These are phyloP conservation scores for Carallia brachiata DNA, from an alignment of 345 rosid genomes.

Conservation along the genomic window DNA sequence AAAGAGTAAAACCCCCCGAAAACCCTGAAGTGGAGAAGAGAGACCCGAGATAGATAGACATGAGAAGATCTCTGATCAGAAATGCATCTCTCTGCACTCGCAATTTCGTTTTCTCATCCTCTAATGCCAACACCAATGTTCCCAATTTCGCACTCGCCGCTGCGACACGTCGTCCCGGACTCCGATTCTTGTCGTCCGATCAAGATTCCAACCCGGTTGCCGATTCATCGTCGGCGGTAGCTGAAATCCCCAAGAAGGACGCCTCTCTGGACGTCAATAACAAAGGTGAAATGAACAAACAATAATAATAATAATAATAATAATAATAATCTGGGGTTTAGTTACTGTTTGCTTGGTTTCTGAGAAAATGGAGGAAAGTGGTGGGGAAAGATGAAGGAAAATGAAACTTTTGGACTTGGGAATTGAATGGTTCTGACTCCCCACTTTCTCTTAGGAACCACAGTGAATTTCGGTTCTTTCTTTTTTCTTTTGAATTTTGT, in stretches of 20 bases:
- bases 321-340: neutral
- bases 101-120: slow-evolving; percentile 20
- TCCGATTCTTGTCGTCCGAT: slow-evolving; percentile 48
- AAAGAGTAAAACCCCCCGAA: neutral
- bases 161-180: slow-evolving; percentile 10
- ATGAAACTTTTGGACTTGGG: neutral
- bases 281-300: slow-evolving; percentile 40
- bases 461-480: too few species aligned
- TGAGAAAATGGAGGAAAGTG: neutral
- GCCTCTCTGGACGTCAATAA: slow-evolving; percentile 27
- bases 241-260: slow-evolving; percentile 21
- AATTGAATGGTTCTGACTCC: neutral
- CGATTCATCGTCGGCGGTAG: slow-evolving; percentile 20
- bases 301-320: too few species aligned
- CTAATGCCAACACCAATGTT: slow-evolving; percentile 4
- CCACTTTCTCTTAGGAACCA: neutral
- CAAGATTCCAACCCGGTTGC: slow-evolving; percentile 26
- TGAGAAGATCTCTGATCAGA: slow-evolving; percentile 37
- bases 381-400: neutral
- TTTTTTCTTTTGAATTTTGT: neutral
- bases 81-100: slow-evolving; percentile 25
- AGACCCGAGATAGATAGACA: neutral
- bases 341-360: neutral
- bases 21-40: neutral
- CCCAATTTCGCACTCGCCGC: slow-evolving; percentile 16